These are phyloP conservation scores for Byssothecium circinans DNA, from an alignment of 2,329 filamentous ascomycete species.

Conservation along the genomic window DNA sequence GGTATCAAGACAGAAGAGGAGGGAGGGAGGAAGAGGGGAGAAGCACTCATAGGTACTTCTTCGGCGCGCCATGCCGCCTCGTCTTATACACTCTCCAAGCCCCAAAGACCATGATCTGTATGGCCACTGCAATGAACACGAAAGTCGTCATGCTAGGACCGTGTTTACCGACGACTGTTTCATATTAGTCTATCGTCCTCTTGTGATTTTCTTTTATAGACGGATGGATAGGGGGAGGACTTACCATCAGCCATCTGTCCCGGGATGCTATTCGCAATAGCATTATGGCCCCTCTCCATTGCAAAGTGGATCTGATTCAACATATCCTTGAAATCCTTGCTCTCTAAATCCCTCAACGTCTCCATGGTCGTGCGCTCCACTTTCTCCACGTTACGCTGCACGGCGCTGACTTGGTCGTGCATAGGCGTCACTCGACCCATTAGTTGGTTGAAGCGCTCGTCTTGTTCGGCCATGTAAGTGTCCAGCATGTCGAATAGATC, in stretches of 20 bases:
- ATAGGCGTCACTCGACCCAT: constrained; percentile 33
- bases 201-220: neutral
- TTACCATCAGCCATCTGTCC: constrained; percentile 53
- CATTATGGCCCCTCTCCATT: constrained; percentile 57
- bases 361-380: constrained; percentile 55
- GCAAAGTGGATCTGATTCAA: constrained; percentile 58
- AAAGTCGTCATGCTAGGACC: constrained; percentile 62
- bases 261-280: constrained; percentile 55
- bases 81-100: constrained; percentile 80
- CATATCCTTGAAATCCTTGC: constrained; percentile 59
- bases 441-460: constrained; percentile 61
- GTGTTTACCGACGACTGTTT: constrained; percentile 54
- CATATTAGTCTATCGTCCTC: constrained; percentile 25
- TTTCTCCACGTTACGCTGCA: constrained; percentile 54
- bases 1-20: neutral
- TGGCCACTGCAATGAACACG: constrained; percentile 71
- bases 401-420: constrained; percentile 33
- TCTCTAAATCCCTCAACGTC: constrained; percentile 58
- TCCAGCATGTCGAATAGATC: constrained; percentile 63
- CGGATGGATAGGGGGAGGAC: constrained; percentile 19
- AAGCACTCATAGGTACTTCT: constrained; percentile 74
- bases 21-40: neutral
- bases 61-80: constrained; percentile 73
- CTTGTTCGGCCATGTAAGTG: constrained; percentile 53
- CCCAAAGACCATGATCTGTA: constrained; percentile 70